Base-by-base conservation (phyloP, 805 yeast genomes). In the Saccharomycopsis babjevae region DNA sequence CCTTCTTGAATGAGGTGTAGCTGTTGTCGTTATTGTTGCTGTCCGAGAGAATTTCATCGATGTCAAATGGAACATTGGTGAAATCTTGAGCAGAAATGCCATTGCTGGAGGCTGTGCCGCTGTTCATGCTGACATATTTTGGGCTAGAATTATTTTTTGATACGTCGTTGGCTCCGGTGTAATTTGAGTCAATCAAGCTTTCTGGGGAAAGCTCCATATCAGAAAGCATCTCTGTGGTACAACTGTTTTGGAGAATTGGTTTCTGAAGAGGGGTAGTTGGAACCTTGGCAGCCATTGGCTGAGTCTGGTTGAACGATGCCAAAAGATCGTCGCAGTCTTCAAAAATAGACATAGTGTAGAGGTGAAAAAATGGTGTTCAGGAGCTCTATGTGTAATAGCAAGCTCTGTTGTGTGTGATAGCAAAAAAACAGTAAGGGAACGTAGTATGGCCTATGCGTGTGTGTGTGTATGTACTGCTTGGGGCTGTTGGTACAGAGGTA, bases 321-420 rank as follows among this genome's bases (percentile, higher is more conserved):
- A 71, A 62, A 50, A 71, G 68, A 43, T 70, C 68, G 55, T 70
- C 73, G 62, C 71, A 70, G 62, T 71, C 72, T 34, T 71, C 72
- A 58, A 71, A 69, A 62, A 69, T 67, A 0, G 71, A 40, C 71
- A 69, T 70, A 5, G 56, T 6, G 10, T 7, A 10, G 15, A 34
- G 10, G 6, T 28, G 6, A 28, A 28, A 28, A 28, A 6, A 28
- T 28, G 32, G 6, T 28, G 32, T 6, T 28, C 6, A 28, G 25
- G 25, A 22, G 46, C 16, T 18, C 15, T 4, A 42, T 42, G 18
- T 20, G 20, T 6, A 2, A 46, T 20, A 46, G 15, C 28, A 20
- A 22, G 28, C 32, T 28, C 32, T 28, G 32, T 28, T 28, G 32
- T 28, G 3, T 3, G 32, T 28, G 28, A 42, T 42, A 42, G 28